Evolutionary conservation across 305 asterid species (phyloP), one percentile per base, ranked within the genome.

Genomic region (Withania somnifera): DNA sequence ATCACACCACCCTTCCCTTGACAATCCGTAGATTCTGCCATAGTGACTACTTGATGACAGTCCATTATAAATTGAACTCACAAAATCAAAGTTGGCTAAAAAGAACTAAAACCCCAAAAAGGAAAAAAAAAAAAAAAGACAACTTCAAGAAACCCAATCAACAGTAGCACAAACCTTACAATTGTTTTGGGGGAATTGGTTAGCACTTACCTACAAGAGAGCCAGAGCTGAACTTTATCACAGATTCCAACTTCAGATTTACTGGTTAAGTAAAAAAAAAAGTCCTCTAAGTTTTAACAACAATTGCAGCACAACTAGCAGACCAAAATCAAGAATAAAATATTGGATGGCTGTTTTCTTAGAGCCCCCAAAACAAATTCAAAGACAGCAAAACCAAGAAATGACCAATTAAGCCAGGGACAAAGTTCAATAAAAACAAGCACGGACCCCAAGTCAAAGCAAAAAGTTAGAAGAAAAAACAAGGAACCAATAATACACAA

Each of bases 1-100:
- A 28, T 61, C 9, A 82, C 32, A 78, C 82, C 58, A 51, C 87
- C 90, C 86, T 88, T 93, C 60, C 84, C 78, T 56, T 77, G 90
- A 76, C 76, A 34, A 22, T 57, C 19, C 68, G 26, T 60, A 66
- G 4, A 66, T 47, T 50, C 24, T 68, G 7, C 78, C 78, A 71
- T 13, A 42, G 22, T 42, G 19, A 71, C 79, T 47, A 22, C 22
- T 13, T 71, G 38, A 42, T 71, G 20, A 71, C 56, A 26, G 11
- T 71, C 78, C 78, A 71, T 73, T 73, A 14, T 24, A 0, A 8
- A 3, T 61, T 61, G 2, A 30, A 9, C 42, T 50, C 45, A 50
- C 80, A 75, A 75, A 75, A 26, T 50, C 45, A 50, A 50, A 51
- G 58, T 73, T 15, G 34, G 38, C 79, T 73, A 8, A 73, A 45